A percentile compares a stretch with the other conserved stretches of the same genome.
These are phyloP conservation scores for Tricladium varicosporioides DNA, from an alignment of 2,329 filamentous ascomycete genomes.

Conservation along the genomic window DNA sequence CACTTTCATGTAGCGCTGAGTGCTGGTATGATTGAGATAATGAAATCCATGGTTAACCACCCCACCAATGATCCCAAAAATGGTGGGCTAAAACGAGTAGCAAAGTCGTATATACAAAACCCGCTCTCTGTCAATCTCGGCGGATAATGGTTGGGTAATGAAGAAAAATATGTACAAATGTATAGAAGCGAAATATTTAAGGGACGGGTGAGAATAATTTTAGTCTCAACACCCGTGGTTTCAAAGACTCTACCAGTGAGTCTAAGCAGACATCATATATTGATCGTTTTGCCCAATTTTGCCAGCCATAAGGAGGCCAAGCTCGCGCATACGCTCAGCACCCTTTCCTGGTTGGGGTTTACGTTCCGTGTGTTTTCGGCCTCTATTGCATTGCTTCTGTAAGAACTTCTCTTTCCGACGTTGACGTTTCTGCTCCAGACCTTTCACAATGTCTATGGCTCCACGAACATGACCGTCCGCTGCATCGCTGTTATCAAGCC, in stretches of 20 bases:
- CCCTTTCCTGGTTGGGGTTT: constrained; percentile 80
- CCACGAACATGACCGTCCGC: constrained; percentile 71
- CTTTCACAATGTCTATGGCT: constrained; percentile 97
- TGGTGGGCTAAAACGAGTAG: constrained; percentile 16
- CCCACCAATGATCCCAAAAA: constrained; percentile 11
- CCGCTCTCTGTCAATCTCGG: constrained; percentile 7
- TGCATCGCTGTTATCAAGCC: constrained; percentile 34
- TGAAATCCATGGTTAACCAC: constrained; percentile 11
- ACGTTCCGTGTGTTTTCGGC: constrained; percentile 61
- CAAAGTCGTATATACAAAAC: constrained; percentile 19
- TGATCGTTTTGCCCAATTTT: constrained; percentile 63
- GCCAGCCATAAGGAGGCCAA: constrained; percentile 85
- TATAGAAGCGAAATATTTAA: constrained; percentile 11
- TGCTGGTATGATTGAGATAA: constrained; percentile 20
- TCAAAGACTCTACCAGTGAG: constrained; percentile 15
- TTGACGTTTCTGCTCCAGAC: constrained; percentile 90
- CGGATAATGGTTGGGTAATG: constrained; percentile 7
- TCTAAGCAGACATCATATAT: constrained; percentile 72
- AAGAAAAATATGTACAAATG: constrained; percentile 24
- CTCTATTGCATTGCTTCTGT: constrained; percentile 84
- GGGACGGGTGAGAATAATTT: constrained; percentile 16
- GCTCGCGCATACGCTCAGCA: constrained; percentile 87
- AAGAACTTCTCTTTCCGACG: constrained; percentile 90
- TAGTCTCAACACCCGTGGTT: constrained; percentile 21
- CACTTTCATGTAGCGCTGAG: constrained; percentile 12